Evolutionary conservation across 2,329 filamentous ascomycete genomes (phyloP).

Genomic region (Fusarium proliferatum): DNA sequence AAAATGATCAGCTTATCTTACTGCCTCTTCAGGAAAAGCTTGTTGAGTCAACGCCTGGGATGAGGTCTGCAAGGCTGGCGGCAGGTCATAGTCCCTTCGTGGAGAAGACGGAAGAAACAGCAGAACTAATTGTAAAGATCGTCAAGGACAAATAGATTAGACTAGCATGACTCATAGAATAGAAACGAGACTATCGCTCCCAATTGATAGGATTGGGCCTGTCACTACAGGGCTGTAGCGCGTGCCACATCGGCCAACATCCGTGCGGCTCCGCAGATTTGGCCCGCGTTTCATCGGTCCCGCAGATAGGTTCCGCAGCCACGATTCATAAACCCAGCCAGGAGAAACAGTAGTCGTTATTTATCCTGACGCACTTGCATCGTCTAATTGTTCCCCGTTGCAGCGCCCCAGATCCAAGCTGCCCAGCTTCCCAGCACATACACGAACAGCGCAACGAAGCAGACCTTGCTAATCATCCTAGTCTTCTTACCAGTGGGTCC

Average conservation of each 20-base stretch:
- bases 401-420: background rate
- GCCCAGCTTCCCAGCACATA: background rate
- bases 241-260: background rate
- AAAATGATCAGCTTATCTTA: slow-evolving; percentile 1
- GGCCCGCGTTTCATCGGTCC: background rate
- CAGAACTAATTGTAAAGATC: background rate
- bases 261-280: background rate
- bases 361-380: background rate
- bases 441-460: background rate
- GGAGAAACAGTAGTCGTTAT: too few relatives aligned
- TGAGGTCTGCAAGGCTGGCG: slow-evolving; percentile 1
- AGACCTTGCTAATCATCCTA: background rate
- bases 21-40: slow-evolving; percentile 7
- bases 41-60: slow-evolving; percentile 1
- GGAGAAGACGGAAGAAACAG: background rate
- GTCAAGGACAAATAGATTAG: background rate
- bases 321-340: background rate
- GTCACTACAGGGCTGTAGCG: background rate
- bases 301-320: background rate
- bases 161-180: background rate
- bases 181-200: background rate
- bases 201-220: background rate
- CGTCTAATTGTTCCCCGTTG: background rate
- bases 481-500: fast-evolving
- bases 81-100: slow-evolving; percentile 21